Evolutionary conservation across 495 filamentous ascomycete species (phyloP), one percentile per base, ranked within the genome.

Genomic region (Daldinia grandis): DNA sequence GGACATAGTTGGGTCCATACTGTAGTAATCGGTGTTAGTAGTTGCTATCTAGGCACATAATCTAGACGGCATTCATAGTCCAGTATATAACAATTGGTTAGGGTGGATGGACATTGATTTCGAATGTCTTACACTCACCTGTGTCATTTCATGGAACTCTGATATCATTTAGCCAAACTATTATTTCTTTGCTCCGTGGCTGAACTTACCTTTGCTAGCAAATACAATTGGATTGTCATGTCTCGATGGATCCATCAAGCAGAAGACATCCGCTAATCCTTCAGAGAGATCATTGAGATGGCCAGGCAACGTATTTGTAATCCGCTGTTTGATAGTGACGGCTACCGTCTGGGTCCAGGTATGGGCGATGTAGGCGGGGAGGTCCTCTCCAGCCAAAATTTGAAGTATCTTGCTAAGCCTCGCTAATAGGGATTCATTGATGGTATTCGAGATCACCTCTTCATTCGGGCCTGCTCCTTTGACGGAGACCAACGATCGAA

Each of bases 201-300:
- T 53, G 10, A 17, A 12, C 50, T 7, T n/a, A 92, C 90, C 90
- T 83, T 92, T 87, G 5, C 90, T 92, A 27, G 90, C 89, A 78
- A 93, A 93, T 3, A 94, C 85, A 62, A 95, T 90, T 1, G 91
- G 92, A 77, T 93, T 92, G 72, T 91, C 92, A 5, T 85, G 82
- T 65, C 90, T 80, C 24, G 88, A 88, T 7, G 92, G 91, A 78
- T 94, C 92, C 6, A 90, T 91, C 66, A 93, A 78, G 74, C 91
- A 93, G 69, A 93, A 94, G 0, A 91, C 90, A 72, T 93, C 91
- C 0, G 89, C 90, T 51, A 94, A 69, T 4, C 91, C 91, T 74
- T 93, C 90, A 3, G 89, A 89, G 10, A 89, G 81, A 70, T 82
- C 86, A 59, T 78, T 81, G 37, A 86, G 82, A 80, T 85, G 75